A percentile compares a stretch with the other conserved stretches of the same genome.
Conservation (phyloP, 495 filamentous ascomycete species). For the Patellaria atrata region DNA sequence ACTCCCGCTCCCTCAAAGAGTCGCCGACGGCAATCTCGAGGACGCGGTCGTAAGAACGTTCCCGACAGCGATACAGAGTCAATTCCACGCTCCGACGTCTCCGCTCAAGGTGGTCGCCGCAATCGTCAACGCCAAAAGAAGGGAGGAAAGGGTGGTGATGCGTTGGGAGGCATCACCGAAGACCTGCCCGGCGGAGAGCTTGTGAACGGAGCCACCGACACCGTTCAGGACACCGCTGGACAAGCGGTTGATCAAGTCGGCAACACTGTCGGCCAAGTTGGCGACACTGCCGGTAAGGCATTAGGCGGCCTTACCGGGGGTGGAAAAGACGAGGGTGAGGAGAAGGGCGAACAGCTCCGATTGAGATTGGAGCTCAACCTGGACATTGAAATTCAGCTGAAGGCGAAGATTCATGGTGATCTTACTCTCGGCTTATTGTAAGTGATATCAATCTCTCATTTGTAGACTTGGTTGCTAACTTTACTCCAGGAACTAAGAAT, state of each 20-base stretch:
- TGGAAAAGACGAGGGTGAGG: constrained; percentile 20
- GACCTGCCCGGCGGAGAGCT: constrained; percentile 27
- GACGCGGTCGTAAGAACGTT: constrained; percentile 23
- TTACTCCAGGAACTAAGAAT: constrained; percentile 1
- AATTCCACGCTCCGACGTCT: constrained; percentile 25
- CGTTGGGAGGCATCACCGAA: constrained; percentile 28
- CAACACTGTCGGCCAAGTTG: constrained; percentile 24
- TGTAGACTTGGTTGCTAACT: neutral
- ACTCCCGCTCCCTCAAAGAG: too few relatives aligned
- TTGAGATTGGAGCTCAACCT: constrained; percentile 73
- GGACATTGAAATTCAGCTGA: constrained; percentile 78
- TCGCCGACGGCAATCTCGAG: constrained; percentile 27
- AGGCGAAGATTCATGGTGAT: constrained; percentile 88
- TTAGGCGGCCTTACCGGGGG: constrained; percentile 26
- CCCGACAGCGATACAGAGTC: constrained; percentile 24
- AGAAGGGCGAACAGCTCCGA: constrained; percentile 48
- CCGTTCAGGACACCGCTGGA: constrained; percentile 30
- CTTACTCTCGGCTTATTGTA: constrained; percentile 74
- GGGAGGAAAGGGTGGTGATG: constrained; percentile 20
- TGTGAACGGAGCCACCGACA: constrained; percentile 24
- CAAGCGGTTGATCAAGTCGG: constrained; percentile 19
- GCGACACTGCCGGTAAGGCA: constrained; percentile 26
- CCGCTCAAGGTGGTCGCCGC: constrained; percentile 26
- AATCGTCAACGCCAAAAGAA: constrained; percentile 26
- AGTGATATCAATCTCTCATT: constrained; percentile 26